Evolutionary conservation across 352 stramenopile species (phyloP), one percentile per base, ranked within the genome.

Genomic region (Thraustochytrium sp.): DNA sequence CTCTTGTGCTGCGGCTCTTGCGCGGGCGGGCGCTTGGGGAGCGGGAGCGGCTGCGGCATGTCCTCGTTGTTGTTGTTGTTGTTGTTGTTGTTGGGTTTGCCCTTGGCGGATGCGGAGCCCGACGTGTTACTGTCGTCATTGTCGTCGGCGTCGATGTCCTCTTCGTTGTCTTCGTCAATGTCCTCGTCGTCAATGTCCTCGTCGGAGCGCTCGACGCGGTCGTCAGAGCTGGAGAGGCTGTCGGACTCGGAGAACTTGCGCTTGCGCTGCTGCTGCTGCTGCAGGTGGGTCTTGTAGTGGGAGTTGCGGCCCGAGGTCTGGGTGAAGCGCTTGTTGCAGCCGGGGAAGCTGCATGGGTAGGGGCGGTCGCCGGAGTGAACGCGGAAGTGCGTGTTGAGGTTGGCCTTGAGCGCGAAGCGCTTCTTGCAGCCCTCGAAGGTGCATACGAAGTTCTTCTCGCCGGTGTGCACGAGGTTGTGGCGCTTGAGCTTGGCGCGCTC

Each of bases 381-480:
- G 80, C 93, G 90, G 65, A 93, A 82, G 72, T 95, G 91, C n/a
- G 89, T 93, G 31, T 56, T 63, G 31, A 86, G 56, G 64, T 86
- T 86, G 29, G 92, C 93, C 82, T 95, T 95, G 82, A 94, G 90
- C 11, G 91, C 92, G 84, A 95, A 95, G 0, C 90, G 92, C 78
- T 95, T 95, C 85, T 93, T 90, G 62, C 92, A 95, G 55, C 91
- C 89, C 13, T 89, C 88, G 84, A 91, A 91, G 29, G 90, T 93
- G 54, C 92, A 95, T 18, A 89, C 88, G 64, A 94, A 95, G 56
- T 90, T 90, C 85, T 95, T 95, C 85, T 95, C 91, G 48, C 48
- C 48, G 48, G 48, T 55, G 48, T 55, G 48, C 48, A 94, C 91
- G 59, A 91, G 90, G 82, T 94, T 94, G 54, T 95, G 92, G 74